Base-by-base conservation (phyloP, 768 basidiomycete species). In the Clitopilus passeckerianus region DNA sequence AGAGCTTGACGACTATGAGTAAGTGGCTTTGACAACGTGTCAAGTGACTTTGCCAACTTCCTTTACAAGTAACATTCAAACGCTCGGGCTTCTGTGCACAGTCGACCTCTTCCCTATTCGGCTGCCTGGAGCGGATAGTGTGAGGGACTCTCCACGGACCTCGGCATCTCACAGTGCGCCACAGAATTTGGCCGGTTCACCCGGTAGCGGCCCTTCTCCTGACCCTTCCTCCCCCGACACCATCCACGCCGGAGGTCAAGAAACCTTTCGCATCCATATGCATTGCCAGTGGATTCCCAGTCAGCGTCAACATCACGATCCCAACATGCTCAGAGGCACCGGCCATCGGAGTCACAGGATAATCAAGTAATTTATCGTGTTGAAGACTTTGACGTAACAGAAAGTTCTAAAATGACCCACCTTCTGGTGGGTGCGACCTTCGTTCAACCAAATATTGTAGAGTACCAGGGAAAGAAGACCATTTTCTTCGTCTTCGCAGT, bases 101-200 rank as follows among this genome's bases (percentile, higher is more conserved):
- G 88, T 89, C 41, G 91, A 92, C 71, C 76, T 93, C 16, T 90
- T 89, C 62, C 86, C 86, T 4, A 81, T 89, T 7, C 76, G 16
- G 33, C 15, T 10, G 10, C 10, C 46, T 22, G 9, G 9, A 3
- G 46, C 12, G 22, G 46, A 50, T 5, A n/a, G 10, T n/a, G 16
- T 22, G 46, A 10, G 46, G n/a, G 46, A 50, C 22, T 50, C 46
- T 50, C 46, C 46, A 50, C 18, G 27, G 33, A 24, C 23, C 53
- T 53, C 50, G 46, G 20, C 35, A 16, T 6, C 35, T 63, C 27
- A 57, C 33, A 43, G 27, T 24, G 27, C 46, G 59, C 57, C 23
- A 54, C 41, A 59, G 54, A 58, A 59, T 33, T 18, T 34, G 37
- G 44, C 22, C 57, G 58, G 33, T 62, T 24, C 64, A 2, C 57